Conservation (phyloP, 768 basidiomycete species). For the Leccinellum rugosiceps region DNA sequence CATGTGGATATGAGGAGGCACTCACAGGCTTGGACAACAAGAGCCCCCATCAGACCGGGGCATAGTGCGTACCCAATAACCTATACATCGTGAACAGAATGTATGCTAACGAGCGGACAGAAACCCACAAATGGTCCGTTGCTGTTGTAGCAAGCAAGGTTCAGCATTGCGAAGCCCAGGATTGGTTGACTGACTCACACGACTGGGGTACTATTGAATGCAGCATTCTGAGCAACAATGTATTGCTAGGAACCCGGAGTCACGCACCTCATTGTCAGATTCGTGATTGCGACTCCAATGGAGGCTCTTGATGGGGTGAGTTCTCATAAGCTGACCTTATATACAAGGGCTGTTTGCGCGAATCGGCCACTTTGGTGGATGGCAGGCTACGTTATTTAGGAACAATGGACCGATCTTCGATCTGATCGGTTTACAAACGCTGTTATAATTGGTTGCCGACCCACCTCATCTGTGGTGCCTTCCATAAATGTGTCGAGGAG, state of each 20-base stretch:
- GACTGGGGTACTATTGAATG: not conserved
- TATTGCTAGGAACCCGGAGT: not conserved
- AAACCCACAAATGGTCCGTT: not conserved
- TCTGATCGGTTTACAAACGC: not conserved
- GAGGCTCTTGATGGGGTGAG: not conserved
- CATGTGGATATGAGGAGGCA: not conserved
- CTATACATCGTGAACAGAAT: not conserved
- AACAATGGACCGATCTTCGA: not conserved
- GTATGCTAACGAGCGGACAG: not conserved
- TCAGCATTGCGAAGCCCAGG: not conserved
- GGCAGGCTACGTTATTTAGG: not conserved
- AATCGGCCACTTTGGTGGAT: not conserved
- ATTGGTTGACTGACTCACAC: not conserved
- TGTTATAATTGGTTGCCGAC: not conserved
- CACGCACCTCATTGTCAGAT: not conserved
- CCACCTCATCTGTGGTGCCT: not conserved
- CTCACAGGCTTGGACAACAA: not conserved
- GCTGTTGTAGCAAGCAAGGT: not conserved
- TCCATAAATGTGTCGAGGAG: not conserved
- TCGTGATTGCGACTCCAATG: too few relatives aligned
- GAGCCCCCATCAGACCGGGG: not conserved
- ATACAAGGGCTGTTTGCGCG: not conserved
- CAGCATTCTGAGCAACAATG: not conserved
- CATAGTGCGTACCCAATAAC: not conserved
- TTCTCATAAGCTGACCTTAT: not conserved